Percentiles rank a stretch among this genome's conserved stretches.
Conservation (phyloP, 129 eudicot species). For the Escallonia herrerae region DNA sequence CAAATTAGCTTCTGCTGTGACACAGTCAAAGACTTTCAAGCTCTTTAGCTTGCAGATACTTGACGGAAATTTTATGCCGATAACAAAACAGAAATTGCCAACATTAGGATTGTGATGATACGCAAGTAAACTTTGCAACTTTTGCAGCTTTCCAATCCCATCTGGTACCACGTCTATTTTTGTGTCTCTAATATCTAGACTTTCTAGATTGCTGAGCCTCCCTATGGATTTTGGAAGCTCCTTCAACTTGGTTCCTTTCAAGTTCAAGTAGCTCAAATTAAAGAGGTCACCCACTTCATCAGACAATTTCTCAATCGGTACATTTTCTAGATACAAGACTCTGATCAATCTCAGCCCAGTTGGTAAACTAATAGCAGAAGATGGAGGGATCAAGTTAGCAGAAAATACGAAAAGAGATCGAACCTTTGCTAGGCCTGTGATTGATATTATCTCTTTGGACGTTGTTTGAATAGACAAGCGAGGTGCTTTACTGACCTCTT, state of each 20-base stretch:
- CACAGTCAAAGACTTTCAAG: background rate
- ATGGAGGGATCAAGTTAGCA: too few species aligned
- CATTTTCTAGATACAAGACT: background rate
- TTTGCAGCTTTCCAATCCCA: conserved; percentile 5
- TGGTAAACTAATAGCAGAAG: background rate
- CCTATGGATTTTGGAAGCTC: conserved; percentile 11
- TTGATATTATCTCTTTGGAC: background rate
- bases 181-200: background rate
- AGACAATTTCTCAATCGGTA: background rate
- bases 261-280: conserved; percentile 9
- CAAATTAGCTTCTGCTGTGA: background rate
- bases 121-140: background rate
- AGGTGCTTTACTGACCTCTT: background rate
- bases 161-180: conserved; percentile 1
- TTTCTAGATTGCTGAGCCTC: conserved; percentile 3
- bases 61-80: background rate
- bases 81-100: background rate
- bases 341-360: background rate
- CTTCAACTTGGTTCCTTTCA: background rate
- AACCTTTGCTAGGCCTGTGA: background rate
- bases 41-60: background rate
- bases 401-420: background rate
- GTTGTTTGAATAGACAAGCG: background rate
- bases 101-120: too few species aligned
- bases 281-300: conserved; percentile 1